Conservation (phyloP, 2,329 filamentous ascomycete genomes). For the Aspergillus persii region DNA sequence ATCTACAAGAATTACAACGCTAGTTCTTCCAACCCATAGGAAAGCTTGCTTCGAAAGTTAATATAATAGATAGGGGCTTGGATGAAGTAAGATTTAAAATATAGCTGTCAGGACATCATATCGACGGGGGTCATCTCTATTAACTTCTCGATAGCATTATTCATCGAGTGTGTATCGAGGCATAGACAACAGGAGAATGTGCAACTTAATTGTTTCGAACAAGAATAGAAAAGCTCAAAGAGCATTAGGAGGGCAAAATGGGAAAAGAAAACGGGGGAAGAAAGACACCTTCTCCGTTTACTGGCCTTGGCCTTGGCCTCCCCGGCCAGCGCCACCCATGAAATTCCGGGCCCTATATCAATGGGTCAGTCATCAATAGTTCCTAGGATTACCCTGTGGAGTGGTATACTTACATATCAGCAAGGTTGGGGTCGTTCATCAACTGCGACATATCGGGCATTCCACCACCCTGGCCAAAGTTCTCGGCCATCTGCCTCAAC, state of each 20-base stretch:
- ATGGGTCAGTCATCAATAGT: conserved; percentile 9
- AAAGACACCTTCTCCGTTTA: conserved; percentile 11
- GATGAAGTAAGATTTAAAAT: background rate
- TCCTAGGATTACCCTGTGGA: background rate
- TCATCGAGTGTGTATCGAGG: background rate
- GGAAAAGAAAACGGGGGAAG: background rate
- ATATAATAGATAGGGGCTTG: background rate
- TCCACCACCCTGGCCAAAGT: conserved; percentile 70
- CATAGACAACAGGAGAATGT: background rate
- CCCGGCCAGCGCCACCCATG: conserved; percentile 51
- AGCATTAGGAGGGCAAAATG: background rate
- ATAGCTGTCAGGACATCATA: background rate
- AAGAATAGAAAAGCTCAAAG: background rate
- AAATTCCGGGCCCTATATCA: conserved; percentile 61
- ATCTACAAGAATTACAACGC: background rate
- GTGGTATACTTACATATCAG: conserved; percentile 73
- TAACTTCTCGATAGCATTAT: conserved; percentile 5
- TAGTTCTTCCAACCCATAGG: background rate
- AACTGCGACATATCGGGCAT: conserved; percentile 83
- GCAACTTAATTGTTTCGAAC: background rate
- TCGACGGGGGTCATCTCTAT: conserved; percentile 5
- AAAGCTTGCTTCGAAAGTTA: background rate
- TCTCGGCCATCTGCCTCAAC: conserved; percentile 80
- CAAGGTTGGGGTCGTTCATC: conserved; percentile 90
- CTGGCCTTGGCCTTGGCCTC: conserved; percentile 17